A percentile compares a stretch with the other conserved stretches of the same genome.
phyloP scores from a whole-genome alignment of 176 grass and related monocot species.

The Stipa capillata region DNA sequence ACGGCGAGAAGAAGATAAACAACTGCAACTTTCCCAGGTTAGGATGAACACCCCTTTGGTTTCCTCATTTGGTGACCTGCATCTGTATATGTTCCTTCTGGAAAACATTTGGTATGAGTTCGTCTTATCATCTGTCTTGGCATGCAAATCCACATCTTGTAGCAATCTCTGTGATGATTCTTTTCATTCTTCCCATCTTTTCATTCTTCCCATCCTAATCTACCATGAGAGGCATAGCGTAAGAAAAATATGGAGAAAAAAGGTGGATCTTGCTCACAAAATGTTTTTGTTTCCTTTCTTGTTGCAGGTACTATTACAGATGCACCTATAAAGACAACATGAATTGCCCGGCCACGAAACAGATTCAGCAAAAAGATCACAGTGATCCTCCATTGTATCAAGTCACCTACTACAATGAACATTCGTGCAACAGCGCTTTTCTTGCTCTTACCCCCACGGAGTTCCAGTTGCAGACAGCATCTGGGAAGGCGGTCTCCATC shows the following conservation, averaged over 20 bases:
- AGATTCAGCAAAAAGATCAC: constrained; percentile 59
- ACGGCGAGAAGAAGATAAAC: constrained; percentile 84
- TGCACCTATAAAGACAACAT: constrained; percentile 65
- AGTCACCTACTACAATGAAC: constrained; percentile 61
- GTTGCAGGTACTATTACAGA: constrained; percentile 53
- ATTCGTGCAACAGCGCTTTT: constrained; percentile 53
- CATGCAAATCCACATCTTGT: not conserved
- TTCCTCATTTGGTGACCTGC: not conserved
- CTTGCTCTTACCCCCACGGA: constrained; percentile 39
- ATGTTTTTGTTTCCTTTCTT: no score
- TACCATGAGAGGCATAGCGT: not conserved
- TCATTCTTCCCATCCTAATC: not conserved
- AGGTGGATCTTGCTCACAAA: not conserved
- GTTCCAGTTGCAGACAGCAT: constrained; percentile 39
- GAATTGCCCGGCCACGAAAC: constrained; percentile 55
- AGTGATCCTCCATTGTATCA: constrained; percentile 57
- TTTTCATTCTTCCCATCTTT: no score
- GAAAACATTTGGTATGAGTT: not conserved
- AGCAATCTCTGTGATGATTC: not conserved
- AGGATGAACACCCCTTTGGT: not conserved
- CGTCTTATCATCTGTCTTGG: not conserved
- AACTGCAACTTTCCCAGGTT: constrained; percentile 61
- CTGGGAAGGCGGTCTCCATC: constrained; percentile 55
- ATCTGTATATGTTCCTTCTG: not conserved
- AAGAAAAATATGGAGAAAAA: not conserved